Percentiles rank a stretch among this genome's conserved stretches.
phyloP scores from a whole-genome alignment of 768 basidiomycete genomes.

The Galerina marginata region DNA sequence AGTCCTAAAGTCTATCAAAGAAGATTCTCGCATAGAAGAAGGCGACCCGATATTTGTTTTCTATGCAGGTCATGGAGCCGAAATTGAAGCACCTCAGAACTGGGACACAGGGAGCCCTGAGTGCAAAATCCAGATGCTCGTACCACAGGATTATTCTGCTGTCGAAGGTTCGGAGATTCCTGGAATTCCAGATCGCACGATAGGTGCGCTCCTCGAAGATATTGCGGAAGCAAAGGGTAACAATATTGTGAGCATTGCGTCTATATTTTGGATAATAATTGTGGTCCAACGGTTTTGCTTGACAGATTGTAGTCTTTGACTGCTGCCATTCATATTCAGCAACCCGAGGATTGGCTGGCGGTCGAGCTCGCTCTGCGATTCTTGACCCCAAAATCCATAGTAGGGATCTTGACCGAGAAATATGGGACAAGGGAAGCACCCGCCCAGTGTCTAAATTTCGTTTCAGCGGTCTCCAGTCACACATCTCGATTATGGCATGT shows the following conservation, averaged over 20 bases:
- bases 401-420: slow-evolving; percentile 3
- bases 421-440: neutral
- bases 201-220: slow-evolving; percentile 1
- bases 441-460: neutral
- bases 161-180: neutral
- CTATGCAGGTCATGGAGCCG: slow-evolving; percentile 2
- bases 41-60: neutral
- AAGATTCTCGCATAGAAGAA: neutral
- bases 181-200: neutral
- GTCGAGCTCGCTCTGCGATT: neutral
- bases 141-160: neutral
- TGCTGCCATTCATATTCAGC: slow-evolving; percentile 20
- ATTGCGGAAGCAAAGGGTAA: neutral
- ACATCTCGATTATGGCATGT: slow-evolving; percentile 18
- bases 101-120: neutral
- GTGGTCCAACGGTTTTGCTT: neutral
- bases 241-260: neutral
- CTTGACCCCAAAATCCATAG: slow-evolving; percentile 1
- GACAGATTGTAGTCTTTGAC: slow-evolving; percentile 18
- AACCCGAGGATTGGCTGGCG: slow-evolving; percentile 1
- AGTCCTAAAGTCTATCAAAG: neutral
- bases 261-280: too few relatives aligned
- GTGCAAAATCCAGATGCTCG: neutral
- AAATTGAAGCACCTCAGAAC: neutral
- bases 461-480: slow-evolving; percentile 9